These are phyloP conservation scores for Penicillium odoratum DNA, from an alignment of 495 filamentous ascomycete species.

Conservation along the genomic window DNA sequence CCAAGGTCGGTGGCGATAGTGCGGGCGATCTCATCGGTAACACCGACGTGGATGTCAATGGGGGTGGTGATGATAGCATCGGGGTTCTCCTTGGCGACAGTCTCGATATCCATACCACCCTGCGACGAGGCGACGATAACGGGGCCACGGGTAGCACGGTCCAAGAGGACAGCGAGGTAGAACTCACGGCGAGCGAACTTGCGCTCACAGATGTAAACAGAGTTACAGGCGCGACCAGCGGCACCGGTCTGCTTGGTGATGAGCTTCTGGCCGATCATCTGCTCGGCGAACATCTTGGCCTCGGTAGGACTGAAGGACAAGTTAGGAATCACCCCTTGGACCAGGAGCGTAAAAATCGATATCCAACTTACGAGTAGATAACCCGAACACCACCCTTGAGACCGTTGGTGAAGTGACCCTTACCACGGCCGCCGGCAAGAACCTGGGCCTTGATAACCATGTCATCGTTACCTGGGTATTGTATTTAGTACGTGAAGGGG, in stretches of 20 bases:
- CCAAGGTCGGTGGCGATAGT: slow-evolving; percentile 90
- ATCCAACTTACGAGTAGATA: slow-evolving; percentile 81
- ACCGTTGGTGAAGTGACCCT: slow-evolving; percentile 96
- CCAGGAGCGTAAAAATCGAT: not conserved
- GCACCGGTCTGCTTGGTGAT: slow-evolving; percentile 99
- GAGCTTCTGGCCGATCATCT: slow-evolving; percentile 99
- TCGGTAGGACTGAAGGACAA: slow-evolving; percentile 58
- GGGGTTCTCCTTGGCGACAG: slow-evolving; percentile 95
- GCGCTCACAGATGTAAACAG: slow-evolving; percentile 98
- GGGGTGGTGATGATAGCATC: slow-evolving; percentile 91
- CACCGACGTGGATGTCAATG: slow-evolving; percentile 90
- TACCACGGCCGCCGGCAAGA: slow-evolving; percentile 93
- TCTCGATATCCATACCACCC: slow-evolving; percentile 98
- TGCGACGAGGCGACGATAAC: slow-evolving; percentile 97
- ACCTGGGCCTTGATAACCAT: slow-evolving; percentile 99
- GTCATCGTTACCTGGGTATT: slow-evolving; percentile 71
- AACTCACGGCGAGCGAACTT: slow-evolving; percentile 99
- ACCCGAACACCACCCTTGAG: slow-evolving; percentile 98
- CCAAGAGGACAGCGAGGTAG: slow-evolving; percentile 98
- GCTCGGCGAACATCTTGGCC: slow-evolving; percentile 95
- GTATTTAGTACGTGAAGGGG: slow-evolving; percentile 29
- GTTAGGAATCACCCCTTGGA: not conserved
- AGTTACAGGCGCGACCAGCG: slow-evolving; percentile 84
- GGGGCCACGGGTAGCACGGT: slow-evolving; percentile 85
- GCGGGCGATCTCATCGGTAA: slow-evolving; percentile 91